Evolutionary conservation across 2,329 filamentous ascomycete species (phyloP).

Genomic region (Colletotrichum gloeosporioides): DNA sequence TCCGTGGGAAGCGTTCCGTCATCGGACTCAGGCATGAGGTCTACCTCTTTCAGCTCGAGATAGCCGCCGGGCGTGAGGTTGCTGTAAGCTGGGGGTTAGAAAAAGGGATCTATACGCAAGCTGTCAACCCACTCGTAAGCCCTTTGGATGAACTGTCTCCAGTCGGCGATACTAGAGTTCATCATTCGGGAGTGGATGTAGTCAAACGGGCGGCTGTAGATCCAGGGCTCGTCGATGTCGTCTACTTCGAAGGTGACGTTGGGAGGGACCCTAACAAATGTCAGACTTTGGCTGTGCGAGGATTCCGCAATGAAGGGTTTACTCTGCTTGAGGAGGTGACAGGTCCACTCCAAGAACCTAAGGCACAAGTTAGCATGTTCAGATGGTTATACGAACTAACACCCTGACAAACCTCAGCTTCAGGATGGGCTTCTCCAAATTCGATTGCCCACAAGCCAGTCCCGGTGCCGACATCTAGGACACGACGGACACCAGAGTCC

Average conservation of each 20-base stretch:
- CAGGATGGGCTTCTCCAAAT: background rate
- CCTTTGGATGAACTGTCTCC: conserved; percentile 22
- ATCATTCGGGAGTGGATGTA: conserved; percentile 37
- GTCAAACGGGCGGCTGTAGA: conserved; percentile 34
- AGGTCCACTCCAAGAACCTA: background rate
- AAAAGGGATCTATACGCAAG: background rate
- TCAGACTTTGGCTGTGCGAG: background rate
- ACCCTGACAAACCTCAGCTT: background rate
- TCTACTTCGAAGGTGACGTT: conserved; percentile 49
- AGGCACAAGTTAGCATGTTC: background rate
- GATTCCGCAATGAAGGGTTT: conserved; percentile 27
- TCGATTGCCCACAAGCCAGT: background rate
- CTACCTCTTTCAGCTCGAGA: background rate
- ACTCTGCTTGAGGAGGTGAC: background rate
- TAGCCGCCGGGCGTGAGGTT: background rate
- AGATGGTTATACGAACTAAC: background rate
- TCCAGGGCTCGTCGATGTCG: conserved; percentile 37
- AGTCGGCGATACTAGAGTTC: conserved; percentile 29
- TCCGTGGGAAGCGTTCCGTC: background rate
- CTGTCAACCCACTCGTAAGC: background rate
- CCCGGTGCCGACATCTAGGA: background rate
- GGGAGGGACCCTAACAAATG: conserved; percentile 34
- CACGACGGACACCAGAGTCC: background rate
- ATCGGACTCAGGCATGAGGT: background rate
- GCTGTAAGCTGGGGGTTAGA: background rate